These are phyloP conservation scores for Colletotrichum endophyticum DNA, from an alignment of 2,329 filamentous ascomycete species.

Conservation along the genomic window DNA sequence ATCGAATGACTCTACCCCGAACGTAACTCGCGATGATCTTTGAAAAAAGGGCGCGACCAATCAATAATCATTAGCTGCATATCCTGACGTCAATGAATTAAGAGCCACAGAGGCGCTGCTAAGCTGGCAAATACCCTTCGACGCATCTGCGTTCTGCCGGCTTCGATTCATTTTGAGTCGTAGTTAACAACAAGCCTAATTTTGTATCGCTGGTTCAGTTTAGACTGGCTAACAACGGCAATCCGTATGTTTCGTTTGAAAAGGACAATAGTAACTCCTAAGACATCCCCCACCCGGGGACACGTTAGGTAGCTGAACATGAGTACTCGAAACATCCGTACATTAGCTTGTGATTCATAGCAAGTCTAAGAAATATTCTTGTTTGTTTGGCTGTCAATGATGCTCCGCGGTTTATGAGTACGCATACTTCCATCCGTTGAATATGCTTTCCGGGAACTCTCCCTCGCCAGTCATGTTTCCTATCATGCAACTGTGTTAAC, in stretches of 20 bases:
- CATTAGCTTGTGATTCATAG: background rate
- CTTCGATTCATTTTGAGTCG: background rate
- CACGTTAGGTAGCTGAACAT: background rate
- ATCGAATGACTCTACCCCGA: background rate
- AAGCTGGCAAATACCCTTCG: background rate
- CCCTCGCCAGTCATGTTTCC: background rate
- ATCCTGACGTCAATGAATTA: background rate
- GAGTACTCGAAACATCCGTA: background rate
- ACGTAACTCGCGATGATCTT: background rate
- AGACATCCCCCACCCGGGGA: background rate
- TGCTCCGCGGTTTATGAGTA: too few relatives aligned
- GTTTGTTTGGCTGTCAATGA: too few relatives aligned
- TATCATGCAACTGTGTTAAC: background rate
- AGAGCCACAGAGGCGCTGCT: background rate
- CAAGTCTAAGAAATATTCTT: too few relatives aligned
- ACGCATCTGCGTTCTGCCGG: background rate
- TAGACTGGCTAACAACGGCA: background rate
- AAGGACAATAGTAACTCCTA: background rate
- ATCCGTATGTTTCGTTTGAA: accelerated
- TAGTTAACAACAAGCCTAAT: background rate
- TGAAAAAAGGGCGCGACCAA: background rate
- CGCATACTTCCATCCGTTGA: too few relatives aligned
- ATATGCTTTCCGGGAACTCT: too few relatives aligned
- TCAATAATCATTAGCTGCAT: background rate
- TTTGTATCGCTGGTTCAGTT: background rate